Evolutionary conservation across 2,329 filamentous ascomycete genomes (phyloP).

Genomic region (Ustilaginoidea virens): DNA sequence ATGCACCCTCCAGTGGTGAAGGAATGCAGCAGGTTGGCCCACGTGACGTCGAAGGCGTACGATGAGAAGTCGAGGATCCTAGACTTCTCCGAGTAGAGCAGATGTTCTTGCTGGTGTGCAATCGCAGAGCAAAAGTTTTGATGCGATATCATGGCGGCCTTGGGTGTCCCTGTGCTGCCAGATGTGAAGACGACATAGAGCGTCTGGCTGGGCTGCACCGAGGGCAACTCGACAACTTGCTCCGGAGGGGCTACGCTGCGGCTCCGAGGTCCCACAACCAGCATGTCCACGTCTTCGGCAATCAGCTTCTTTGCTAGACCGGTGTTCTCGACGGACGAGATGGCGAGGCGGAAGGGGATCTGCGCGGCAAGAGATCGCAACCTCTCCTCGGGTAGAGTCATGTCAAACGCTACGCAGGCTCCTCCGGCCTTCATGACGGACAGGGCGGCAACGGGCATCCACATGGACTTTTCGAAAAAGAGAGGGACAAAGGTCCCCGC

Average conservation of each 20-base stretch:
- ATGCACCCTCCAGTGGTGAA: constrained; percentile 8
- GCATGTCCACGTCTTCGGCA: too few species aligned
- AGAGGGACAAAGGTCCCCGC: constrained; percentile 3
- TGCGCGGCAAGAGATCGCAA: too few species aligned
- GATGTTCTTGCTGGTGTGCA: constrained; percentile 6
- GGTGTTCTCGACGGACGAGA: constrained; percentile 8
- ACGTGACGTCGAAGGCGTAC: constrained; percentile 9
- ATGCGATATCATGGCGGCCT: constrained; percentile 11
- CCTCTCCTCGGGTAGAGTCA: constrained; percentile 7
- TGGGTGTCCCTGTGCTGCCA: constrained; percentile 10
- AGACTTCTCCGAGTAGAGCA: constrained; percentile 6
- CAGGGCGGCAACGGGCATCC: constrained; percentile 5
- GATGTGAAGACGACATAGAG: constrained; percentile 10
- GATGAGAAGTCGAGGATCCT: constrained; percentile 11
- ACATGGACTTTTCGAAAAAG: constrained; percentile 6
- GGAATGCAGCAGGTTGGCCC: constrained; percentile 8
- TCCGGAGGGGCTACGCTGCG: too few species aligned
- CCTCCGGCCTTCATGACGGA: constrained; percentile 4
- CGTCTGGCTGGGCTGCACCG: constrained; percentile 1
- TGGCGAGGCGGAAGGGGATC: constrained; percentile 6
- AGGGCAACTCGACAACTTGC: too few species aligned
- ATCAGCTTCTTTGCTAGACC: too few species aligned
- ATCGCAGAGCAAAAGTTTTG: constrained; percentile 7
- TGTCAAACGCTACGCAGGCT: constrained; percentile 6
- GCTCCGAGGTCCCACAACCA: too few species aligned